These are phyloP conservation scores for Talaromyces verruculosus DNA, from an alignment of 2,329 filamentous ascomycete species.

Conservation along the genomic window DNA sequence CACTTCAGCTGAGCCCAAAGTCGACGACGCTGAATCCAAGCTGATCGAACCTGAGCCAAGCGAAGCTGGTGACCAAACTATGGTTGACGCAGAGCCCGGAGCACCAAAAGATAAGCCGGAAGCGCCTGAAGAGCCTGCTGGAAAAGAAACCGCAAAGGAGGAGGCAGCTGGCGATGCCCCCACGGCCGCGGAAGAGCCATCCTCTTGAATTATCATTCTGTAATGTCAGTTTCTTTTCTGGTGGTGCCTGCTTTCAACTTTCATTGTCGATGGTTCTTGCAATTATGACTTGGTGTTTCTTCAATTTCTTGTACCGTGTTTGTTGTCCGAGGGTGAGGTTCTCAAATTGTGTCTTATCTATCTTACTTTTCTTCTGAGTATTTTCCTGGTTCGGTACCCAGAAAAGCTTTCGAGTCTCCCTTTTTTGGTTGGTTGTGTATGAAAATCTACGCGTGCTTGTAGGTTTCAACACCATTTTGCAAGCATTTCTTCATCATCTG, in stretches of 20 bases:
- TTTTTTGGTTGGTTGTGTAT: slow-evolving; percentile 4
- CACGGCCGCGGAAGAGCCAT: slow-evolving; percentile 14
- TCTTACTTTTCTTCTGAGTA: not conserved
- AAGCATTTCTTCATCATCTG: not conserved
- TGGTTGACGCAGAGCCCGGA: slow-evolving; percentile 24
- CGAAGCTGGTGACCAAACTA: slow-evolving; percentile 11
- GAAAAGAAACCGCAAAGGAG: slow-evolving; percentile 24
- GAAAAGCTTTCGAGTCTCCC: slow-evolving; percentile 4
- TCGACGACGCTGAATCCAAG: not conserved
- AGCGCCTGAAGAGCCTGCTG: slow-evolving; percentile 28
- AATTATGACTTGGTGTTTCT: slow-evolving; percentile 11
- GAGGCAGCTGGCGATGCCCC: not conserved
- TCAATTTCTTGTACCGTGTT: not conserved
- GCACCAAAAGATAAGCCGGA: slow-evolving; percentile 30
- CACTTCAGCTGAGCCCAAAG: not conserved
- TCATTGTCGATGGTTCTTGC: not conserved
- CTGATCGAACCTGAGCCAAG: not conserved
- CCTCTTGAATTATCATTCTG: slow-evolving; percentile 4
- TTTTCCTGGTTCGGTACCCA: not conserved
- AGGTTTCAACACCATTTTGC: not conserved
- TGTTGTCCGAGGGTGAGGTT: not conserved
- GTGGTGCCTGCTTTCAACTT: not conserved
- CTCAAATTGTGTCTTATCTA: slow-evolving; percentile 1
- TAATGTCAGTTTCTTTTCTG: slow-evolving; percentile 3
- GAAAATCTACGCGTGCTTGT: not conserved